Conservation (phyloP, 2,329 filamentous ascomycete genomes). For the Ramularia collo-cygni region DNA sequence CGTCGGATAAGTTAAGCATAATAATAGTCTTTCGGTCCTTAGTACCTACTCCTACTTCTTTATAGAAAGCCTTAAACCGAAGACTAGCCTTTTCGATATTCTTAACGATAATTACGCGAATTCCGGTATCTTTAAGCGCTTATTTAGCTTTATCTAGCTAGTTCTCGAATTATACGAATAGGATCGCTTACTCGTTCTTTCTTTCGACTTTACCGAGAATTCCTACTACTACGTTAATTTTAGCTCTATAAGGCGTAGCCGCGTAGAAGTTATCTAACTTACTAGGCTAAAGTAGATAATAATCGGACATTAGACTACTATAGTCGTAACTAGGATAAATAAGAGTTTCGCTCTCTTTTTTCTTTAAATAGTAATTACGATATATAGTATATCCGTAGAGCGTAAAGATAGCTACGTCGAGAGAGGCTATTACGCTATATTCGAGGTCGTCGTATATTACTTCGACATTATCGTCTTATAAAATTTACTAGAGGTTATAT, state of each 20-base stretch:
- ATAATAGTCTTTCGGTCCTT: constrained; percentile 42
- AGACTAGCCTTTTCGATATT: constrained; percentile 17
- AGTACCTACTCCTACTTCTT: constrained; percentile 5
- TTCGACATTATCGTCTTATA: neutral
- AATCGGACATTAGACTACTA: constrained; percentile 30
- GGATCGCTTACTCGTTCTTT: constrained; percentile 43
- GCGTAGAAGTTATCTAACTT: constrained; percentile 30
- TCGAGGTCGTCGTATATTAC: constrained; percentile 7
- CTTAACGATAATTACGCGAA: constrained; percentile 34
- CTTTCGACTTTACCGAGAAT: constrained; percentile 37
- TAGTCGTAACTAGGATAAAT: constrained; percentile 38
- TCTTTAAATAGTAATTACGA: constrained; percentile 17
- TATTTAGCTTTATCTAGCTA: constrained; percentile 35
- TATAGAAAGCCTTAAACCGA: constrained; percentile 18
- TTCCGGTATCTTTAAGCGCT: constrained; percentile 28
- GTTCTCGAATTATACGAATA: constrained; percentile 50
- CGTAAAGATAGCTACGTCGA: constrained; percentile 33
- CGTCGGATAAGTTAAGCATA: constrained; percentile 50
- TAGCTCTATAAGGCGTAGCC: constrained; percentile 35
- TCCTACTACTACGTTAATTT: constrained; percentile 41
- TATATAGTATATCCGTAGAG: constrained; percentile 50
- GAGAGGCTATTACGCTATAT: constrained; percentile 3
- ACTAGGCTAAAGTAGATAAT: constrained; percentile 36
- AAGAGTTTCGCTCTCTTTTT: constrained; percentile 21
- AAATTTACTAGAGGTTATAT: constrained; percentile 3